Evolutionary conservation across 495 filamentous ascomycete genomes (phyloP).

Genomic region (Podospora sp.): DNA sequence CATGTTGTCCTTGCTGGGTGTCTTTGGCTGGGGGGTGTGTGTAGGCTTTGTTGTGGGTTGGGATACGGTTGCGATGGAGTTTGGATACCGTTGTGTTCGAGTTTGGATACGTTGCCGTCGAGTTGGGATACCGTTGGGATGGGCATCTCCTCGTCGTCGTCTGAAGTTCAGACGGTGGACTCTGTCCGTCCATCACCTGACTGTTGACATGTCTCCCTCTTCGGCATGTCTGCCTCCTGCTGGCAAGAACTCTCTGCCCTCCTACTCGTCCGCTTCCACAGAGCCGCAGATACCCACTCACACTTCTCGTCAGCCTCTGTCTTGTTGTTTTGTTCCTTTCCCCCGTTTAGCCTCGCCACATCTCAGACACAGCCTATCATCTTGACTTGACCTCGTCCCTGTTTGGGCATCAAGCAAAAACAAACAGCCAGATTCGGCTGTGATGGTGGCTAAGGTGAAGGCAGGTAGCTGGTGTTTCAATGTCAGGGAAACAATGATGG

Average conservation of each 20-base stretch:
- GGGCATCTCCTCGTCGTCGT: background rate
- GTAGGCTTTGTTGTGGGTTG: background rate
- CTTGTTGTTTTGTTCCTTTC: constrained; percentile 3
- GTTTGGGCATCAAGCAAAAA: background rate
- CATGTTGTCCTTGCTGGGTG: background rate
- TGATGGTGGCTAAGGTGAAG: constrained; percentile 1
- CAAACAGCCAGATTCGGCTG: constrained; percentile 9
- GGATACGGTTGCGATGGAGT: background rate
- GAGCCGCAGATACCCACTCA: background rate
- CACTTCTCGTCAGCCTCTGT: background rate
- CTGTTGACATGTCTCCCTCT: too few relatives aligned
- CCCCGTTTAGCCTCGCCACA: constrained; percentile 12
- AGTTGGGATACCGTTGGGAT: background rate
- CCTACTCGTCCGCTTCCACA: background rate
- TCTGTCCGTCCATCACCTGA: too few relatives aligned
- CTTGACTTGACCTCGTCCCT: background rate
- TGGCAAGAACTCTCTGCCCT: background rate
- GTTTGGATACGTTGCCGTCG: background rate
- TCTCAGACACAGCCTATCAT: constrained; percentile 16
- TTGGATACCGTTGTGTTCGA: too few relatives aligned
- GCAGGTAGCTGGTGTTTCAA: too few relatives aligned
- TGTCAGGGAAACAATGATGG: background rate
- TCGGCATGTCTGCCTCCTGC: too few relatives aligned
- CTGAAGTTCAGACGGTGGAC: too few relatives aligned
- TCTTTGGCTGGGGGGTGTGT: too few relatives aligned